Evolutionary conservation across 805 yeast genomes (phyloP), one percentile per base, ranked within the genome.

Genomic region (Isabelozyma pseudorhagii): DNA sequence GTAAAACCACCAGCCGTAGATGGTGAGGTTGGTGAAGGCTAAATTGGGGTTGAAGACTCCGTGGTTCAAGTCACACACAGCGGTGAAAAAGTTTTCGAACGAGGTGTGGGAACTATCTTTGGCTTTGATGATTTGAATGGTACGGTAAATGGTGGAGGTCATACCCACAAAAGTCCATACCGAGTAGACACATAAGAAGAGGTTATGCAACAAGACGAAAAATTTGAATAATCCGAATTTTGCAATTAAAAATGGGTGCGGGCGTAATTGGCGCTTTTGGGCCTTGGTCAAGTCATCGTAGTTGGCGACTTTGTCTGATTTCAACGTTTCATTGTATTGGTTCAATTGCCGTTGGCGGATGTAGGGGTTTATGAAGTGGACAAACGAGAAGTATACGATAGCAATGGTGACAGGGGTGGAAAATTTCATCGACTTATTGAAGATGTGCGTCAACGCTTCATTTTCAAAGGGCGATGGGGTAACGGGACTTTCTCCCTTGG

Each of bases 131-230:
- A 59, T 54, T 46, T 58, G 54, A 57, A 68, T 63, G 50, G 79
- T 74, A 44, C 67, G 63, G 50, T 70, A 63, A 58, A 85, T 78
- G 9, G 85, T 72, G 15, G 68, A 58, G 27, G 78, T 64, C 84
- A 85, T 83, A n/a, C 89, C 88, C 18, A 81, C 44, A 53, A 84
- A 84, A 8, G 90, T 84, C 89, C 89, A 84, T 29, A 78, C 76
- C 3, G 89, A 84, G 66, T 84, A 85, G n/a, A 69, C 68, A 61
- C 89, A 84, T 38, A 85, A 75, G 42, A 79, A 75, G 18, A 82
- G 55, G 61, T 85, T 85, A 67, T 85, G 91, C 40, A 81, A 54
- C 13, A 84, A 62, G 27, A 85, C 89, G 46, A 84, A 74, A 31
- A 66, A 44, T 61, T 79, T 80, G 74, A 85, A 85, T 11, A 64